Evolutionary conservation across 345 rosid species (phyloP).

Genomic region (Pelargonium nanum): DNA sequence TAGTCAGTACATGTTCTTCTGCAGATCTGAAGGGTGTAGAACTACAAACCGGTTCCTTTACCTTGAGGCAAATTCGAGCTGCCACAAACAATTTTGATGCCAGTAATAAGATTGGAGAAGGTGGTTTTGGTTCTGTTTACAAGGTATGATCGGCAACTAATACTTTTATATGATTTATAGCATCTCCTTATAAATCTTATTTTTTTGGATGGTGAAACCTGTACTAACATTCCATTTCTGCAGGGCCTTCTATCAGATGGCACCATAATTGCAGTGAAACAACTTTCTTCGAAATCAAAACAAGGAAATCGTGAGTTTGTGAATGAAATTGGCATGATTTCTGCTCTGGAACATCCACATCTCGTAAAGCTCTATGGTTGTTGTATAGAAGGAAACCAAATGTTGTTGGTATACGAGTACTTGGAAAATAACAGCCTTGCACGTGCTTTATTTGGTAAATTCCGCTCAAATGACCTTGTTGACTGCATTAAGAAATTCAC

Average conservation of each 20-base stretch:
- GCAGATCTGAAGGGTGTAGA: constrained; percentile 6
- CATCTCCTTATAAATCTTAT: not conserved
- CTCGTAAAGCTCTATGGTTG: constrained; percentile 63
- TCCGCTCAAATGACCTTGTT: not conserved
- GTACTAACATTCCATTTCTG: not conserved
- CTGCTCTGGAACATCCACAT: constrained; percentile 52
- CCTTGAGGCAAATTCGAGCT: constrained; percentile 9
- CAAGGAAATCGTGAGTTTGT: constrained; percentile 65
- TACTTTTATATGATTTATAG: not conserved
- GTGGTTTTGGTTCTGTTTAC: constrained; percentile 12
- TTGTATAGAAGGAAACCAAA: constrained; percentile 51
- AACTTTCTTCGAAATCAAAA: constrained; percentile 54
- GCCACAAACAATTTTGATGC: constrained; percentile 7
- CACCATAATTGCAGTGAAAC: constrained; percentile 46
- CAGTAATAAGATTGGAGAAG: constrained; percentile 14
- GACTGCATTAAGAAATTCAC: too few relatives aligned
- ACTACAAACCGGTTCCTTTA: constrained; percentile 10
- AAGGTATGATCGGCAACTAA: constrained; percentile 1
- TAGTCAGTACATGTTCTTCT: too few relatives aligned
- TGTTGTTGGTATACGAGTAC: constrained; percentile 57
- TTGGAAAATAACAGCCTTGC: constrained; percentile 64
- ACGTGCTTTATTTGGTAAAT: constrained; percentile 48
- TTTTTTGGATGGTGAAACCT: not conserved
- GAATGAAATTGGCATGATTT: constrained; percentile 49
- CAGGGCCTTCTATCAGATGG: constrained; percentile 53